Evolutionary conservation across 2,329 filamentous ascomycete genomes (phyloP).

Genomic region (Xylaria sp.): DNA sequence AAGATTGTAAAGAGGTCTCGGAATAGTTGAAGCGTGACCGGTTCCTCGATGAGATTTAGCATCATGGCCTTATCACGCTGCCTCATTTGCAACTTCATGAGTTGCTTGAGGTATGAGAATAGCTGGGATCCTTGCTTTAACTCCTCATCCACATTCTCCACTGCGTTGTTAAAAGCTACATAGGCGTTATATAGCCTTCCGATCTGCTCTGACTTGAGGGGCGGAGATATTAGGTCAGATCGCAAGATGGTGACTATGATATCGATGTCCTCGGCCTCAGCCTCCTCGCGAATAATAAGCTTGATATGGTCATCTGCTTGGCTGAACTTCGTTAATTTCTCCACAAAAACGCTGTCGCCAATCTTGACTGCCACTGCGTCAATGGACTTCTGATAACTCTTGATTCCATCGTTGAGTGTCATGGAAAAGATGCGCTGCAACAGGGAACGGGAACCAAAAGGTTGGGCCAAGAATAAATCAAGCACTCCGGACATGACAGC

Average conservation of each 20-base stretch:
- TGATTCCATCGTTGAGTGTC: conserved; percentile 90
- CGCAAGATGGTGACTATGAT: conserved; percentile 85
- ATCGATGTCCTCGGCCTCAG: conserved; percentile 78
- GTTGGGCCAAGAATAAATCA: conserved; percentile 94
- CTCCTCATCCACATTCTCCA: conserved; percentile 90
- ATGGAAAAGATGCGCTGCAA: conserved; percentile 95
- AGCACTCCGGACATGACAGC: conserved; percentile 96
- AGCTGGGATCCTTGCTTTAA: conserved; percentile 89
- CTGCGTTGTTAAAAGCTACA: conserved; percentile 93
- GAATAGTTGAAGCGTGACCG: conserved; percentile 95
- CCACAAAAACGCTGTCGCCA: conserved; percentile 79
- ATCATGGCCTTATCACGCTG: conserved; percentile 98
- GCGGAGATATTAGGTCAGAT: conserved; percentile 78
- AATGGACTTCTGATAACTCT: conserved; percentile 85
- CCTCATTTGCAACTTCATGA: conserved; percentile 89
- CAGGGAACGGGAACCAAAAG: conserved; percentile 88
- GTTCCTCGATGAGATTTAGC: conserved; percentile 93
- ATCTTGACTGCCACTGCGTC: conserved; percentile 81
- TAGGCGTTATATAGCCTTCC: conserved; percentile 92
- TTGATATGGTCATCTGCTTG: conserved; percentile 81
- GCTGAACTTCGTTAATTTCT: conserved; percentile 84
- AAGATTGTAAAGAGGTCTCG: conserved; percentile 98
- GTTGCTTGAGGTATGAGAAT: conserved; percentile 93
- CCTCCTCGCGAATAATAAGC: conserved; percentile 76
- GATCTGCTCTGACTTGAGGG: conserved; percentile 78